A percentile compares a stretch with the other conserved stretches of the same genome.
phyloP scores from a whole-genome alignment of 495 filamentous ascomycete species.

The Hyphodiscus hymeniophilus region DNA sequence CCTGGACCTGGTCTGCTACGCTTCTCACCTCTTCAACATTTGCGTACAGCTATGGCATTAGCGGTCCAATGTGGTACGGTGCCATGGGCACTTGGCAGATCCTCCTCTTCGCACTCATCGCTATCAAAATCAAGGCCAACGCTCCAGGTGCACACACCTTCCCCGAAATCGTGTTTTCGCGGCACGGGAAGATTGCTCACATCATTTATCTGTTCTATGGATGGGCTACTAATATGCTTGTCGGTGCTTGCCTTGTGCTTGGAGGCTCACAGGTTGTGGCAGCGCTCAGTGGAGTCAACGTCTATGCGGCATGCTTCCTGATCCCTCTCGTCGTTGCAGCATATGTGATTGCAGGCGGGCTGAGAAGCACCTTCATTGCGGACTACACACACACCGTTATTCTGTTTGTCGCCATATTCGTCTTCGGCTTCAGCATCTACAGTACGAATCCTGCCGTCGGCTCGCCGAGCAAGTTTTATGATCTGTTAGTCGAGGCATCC shows the following conservation, averaged over 20 bases:
- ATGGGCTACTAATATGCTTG: conserved; percentile 16
- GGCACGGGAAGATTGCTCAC: conserved; percentile 42
- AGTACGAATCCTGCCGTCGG: conserved; percentile 37
- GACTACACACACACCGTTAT: conserved; percentile 28
- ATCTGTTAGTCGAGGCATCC: conserved; percentile 38
- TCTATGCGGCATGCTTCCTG: conserved; percentile 18
- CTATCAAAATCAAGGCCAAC: conserved; percentile 37
- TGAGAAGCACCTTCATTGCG: conserved; percentile 36
- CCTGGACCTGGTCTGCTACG: conserved; percentile 39
- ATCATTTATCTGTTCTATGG: conserved; percentile 25
- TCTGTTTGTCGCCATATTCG: conserved; percentile 35
- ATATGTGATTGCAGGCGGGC: conserved; percentile 26
- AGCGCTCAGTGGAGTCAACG: conserved; percentile 18
- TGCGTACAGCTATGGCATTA: conserved; percentile 41
- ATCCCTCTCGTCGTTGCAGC: conserved; percentile 25
- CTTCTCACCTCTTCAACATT: conserved; percentile 38
- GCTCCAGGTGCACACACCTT: conserved; percentile 21
- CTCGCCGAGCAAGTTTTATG: conserved; percentile 36
- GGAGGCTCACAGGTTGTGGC: conserved; percentile 20
- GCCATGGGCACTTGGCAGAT: conserved; percentile 38
- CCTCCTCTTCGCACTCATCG: conserved; percentile 37
- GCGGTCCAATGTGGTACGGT: conserved; percentile 36
- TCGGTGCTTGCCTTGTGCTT: conserved; percentile 17
- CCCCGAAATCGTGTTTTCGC: conserved; percentile 54
- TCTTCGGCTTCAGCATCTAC: conserved; percentile 41